Base-by-base conservation (phyloP, 306 rosid genomes). In the Nissolia schottii region DNA sequence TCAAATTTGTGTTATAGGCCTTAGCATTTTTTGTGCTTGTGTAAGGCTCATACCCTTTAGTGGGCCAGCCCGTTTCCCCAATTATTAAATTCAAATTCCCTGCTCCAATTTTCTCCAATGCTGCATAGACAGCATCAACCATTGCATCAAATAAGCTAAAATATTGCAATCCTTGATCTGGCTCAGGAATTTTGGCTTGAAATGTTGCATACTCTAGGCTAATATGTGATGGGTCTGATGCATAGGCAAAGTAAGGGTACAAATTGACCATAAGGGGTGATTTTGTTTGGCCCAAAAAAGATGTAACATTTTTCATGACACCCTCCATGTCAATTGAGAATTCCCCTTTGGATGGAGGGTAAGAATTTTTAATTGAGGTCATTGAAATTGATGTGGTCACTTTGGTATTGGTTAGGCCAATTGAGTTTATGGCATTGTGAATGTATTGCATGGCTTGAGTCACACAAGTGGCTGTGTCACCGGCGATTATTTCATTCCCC, bases 401-500 rank as follows among this genome's bases (percentile, higher is more conserved):
- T 59, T 27, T 59, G 13, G 59, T 59, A 14, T 27, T 3, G 31
- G 2, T 59, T 58, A 71, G 18, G 12, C 77, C 77, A 31, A 59
- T 59, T 1, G 69, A 72, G n/a, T 14, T 31, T 13, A 72, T 19
- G n/a, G 77, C 77, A 7, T 27, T 24, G 1, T 59, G 16, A 7
- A 72, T 45, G n/a, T 72, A 43, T 2, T 59, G 22, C 69, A 72
- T 59, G 3, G 77, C 69, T 72, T 29, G 77, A 6, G 77, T 3
- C 2, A 32, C 61, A 20, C 0, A 70, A 7, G 20, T 7, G 9
- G 54, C 67, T 15, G 14, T 1, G 0, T 1, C 10, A 38, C 82
- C 60, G 22, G 82, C 77, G 49, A 70, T 62, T 1, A 77, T 23
- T 28, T 77, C 82, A 63, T 53, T 70, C 18, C 82, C 82, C 0